These are phyloP conservation scores for Vaccinium myrtillus DNA, from an alignment of 148 eudicot species.

Conservation along the genomic window DNA sequence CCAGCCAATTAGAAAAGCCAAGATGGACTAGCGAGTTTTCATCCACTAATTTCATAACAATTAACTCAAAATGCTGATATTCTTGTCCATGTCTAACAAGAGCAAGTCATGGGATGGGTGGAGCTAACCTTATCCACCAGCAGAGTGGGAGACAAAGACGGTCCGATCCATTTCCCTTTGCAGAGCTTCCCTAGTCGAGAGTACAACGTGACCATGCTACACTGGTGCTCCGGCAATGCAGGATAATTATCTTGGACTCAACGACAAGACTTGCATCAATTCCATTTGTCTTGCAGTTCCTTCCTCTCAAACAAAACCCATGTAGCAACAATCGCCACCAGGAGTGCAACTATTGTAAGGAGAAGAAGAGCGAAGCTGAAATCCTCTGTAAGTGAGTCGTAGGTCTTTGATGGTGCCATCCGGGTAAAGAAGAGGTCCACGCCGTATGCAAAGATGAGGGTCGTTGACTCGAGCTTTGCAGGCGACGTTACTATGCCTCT, in stretches of 20 bases:
- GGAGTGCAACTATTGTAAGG: slow-evolving; percentile 76
- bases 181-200: neutral
- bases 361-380: slow-evolving; percentile 93
- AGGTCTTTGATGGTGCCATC: slow-evolving; percentile 87
- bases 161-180: neutral
- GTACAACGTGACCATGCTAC: neutral
- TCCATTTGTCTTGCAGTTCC: slow-evolving; percentile 94
- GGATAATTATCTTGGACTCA: neutral
- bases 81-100: neutral
- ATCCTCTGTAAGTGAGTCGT: slow-evolving; percentile 94
- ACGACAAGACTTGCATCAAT: slow-evolving; percentile 36
- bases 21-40: neutral
- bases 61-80: neutral
- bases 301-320: slow-evolving; percentile 92
- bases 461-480: slow-evolving; percentile 94
- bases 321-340: slow-evolving; percentile 76
- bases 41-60: neutral
- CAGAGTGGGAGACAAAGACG: neutral
- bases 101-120: neutral
- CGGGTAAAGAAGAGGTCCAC: slow-evolving; percentile 82
- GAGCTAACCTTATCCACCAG: neutral
- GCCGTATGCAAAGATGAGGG: slow-evolving; percentile 80
- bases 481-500: slow-evolving; percentile 78
- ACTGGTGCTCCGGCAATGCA: neutral
- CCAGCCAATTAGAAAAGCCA: neutral